Evolutionary conservation across 2,329 filamentous ascomycete genomes (phyloP), one percentile per base, ranked within the genome.

Genomic region (Botrytis aclada): DNA sequence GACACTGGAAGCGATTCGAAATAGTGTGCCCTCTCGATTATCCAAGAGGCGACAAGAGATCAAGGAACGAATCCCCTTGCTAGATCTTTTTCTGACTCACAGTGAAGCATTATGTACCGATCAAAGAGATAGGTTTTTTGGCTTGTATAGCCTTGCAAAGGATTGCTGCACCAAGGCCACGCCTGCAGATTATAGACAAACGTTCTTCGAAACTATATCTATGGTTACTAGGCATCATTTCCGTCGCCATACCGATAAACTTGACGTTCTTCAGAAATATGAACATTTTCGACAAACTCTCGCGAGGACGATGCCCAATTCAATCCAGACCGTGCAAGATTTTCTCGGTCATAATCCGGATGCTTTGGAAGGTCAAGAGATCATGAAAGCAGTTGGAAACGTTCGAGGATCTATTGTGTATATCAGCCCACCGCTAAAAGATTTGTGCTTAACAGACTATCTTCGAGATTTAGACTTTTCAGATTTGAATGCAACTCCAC

Each of bases 51-150:
- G 71, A n/a, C 71, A 34, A n/a, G 56, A 72, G 37, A 61, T 72
- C 4, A 56, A 61, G 25, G 29, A 72, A 37, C 56, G 45, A 22
- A 45, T 63, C 2, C 56, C 71, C 34, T 29, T 72, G 22, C 64
- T 72, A 39, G 64, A 72, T 43, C 71, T 72, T 29, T 72, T 72
- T n/a, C 71, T 72, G 20, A 69, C 45, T 4, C 71, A 72, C 37
- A 60, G 64, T 20, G 71, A 72, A 45, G 71, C 71, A 39, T 56
- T 72, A 45, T 72, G 71, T 22, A 41, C 54, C 39, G 56, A 72
- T n/a, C 71, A 69, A 41, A 72, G 71, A 43, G 71, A 70, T 69
- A 62, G 43, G 7, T 72, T 72, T 22, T 72, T 70, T 56, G 71
- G 71, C 18, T 39, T 72, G 22, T 72, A 70, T 37, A 72, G 71